phyloP scores from a whole-genome alignment of 164 flowering plant species.

The Akebia trifoliata region DNA sequence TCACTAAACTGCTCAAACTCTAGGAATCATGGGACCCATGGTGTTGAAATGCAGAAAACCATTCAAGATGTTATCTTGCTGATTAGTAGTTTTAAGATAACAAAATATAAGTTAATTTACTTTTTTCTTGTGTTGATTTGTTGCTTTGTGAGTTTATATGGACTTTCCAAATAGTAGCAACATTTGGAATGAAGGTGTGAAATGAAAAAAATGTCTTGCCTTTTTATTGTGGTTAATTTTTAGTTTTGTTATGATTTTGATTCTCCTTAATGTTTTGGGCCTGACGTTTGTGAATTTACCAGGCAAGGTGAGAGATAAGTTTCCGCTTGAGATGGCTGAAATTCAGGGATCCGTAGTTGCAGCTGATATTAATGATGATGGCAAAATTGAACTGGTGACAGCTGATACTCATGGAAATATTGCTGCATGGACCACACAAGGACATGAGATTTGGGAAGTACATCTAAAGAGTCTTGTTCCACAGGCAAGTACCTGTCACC shows the following conservation, averaged over 20 bases:
- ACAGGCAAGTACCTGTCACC: conserved; percentile 48
- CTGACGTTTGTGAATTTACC: conserved; percentile 12
- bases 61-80: not conserved
- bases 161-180: not conserved
- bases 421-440: conserved; percentile 93
- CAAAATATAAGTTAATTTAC: not conserved
- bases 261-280: not conserved
- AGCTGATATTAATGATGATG: conserved; percentile 98
- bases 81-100: not conserved
- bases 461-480: conserved; percentile 93
- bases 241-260: not conserved
- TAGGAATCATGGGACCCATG: not conserved
- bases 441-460: conserved; percentile 82
- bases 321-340: conserved; percentile 99
- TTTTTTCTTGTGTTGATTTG: not conserved
- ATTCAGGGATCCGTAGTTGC: conserved; percentile 91
- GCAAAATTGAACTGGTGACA: conserved; percentile 87
- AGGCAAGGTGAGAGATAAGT: conserved; percentile 84
- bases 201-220: not conserved
- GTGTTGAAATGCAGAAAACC: not conserved
- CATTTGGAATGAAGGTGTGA: not conserved
- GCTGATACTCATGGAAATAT: conserved; percentile 95
- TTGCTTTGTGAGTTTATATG: not conserved
- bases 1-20: not conserved
- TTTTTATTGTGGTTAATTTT: not conserved